These are phyloP conservation scores for Russula earlei DNA, from an alignment of 768 basidiomycete species.

Conservation along the genomic window DNA sequence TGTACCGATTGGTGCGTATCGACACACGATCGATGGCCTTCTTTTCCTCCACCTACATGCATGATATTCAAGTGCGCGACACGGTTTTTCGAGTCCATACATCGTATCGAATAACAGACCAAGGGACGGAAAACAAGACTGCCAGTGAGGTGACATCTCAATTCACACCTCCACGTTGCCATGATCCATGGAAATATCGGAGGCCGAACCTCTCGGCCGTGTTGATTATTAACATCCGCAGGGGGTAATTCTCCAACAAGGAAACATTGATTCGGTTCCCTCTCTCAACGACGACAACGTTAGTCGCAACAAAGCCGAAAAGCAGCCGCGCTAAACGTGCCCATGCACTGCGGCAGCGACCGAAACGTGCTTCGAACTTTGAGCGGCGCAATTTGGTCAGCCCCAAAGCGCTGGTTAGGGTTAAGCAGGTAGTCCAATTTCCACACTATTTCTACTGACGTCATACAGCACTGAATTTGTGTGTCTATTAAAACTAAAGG, in stretches of 20 bases:
- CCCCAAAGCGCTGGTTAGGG: too few relatives aligned
- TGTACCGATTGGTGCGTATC: background rate
- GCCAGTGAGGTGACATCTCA: background rate
- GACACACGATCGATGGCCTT: background rate
- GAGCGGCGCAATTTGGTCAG: too few relatives aligned
- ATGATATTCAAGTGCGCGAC: background rate
- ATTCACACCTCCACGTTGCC: too few relatives aligned
- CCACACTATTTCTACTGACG: too few relatives aligned
- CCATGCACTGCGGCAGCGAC: too few relatives aligned
- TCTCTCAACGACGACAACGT: too few relatives aligned
- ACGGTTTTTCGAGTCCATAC: background rate
- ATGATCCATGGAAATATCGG: background rate
- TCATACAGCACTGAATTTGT: too few relatives aligned
- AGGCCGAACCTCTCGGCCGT: background rate
- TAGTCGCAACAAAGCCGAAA: background rate
- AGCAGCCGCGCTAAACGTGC: background rate
- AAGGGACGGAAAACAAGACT: too few relatives aligned
- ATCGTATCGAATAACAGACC: background rate
- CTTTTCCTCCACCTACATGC: background rate
- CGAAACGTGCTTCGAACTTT: too few relatives aligned
- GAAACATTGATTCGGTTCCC: background rate
- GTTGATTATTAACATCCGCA: slow-evolving; percentile 3
- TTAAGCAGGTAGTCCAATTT: too few relatives aligned
- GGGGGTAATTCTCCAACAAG: too few relatives aligned
- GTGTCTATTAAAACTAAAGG: too few relatives aligned